A percentile compares a stretch with the other conserved stretches of the same genome.
Conservation (phyloP, 345 rosid species). For the Linum lewisii region DNA sequence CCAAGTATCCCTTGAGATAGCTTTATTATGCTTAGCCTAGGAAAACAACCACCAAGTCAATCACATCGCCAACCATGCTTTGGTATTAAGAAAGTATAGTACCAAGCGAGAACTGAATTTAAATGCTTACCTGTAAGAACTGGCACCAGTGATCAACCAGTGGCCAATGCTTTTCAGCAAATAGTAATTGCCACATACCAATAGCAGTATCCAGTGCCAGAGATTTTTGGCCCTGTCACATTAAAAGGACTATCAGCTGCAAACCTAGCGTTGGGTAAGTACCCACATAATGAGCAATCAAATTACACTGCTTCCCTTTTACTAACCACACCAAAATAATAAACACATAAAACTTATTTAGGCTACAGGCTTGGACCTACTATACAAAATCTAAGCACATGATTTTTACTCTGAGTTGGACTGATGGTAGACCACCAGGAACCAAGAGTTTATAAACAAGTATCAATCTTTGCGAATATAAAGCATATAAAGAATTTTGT, state of each 20-base stretch:
- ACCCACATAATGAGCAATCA: not conserved
- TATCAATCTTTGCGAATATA: not conserved
- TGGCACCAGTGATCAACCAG: constrained; percentile 94
- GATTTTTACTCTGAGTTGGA: too few relatives aligned
- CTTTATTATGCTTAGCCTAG: constrained; percentile 95
- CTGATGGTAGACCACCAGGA: not conserved
- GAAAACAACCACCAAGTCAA: not conserved
- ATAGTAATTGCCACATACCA: constrained; percentile 97
- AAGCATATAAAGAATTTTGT: too few relatives aligned
- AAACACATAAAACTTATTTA: too few relatives aligned
- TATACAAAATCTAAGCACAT: too few relatives aligned
- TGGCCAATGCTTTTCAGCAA: constrained; percentile 94
- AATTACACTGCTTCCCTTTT: not conserved
- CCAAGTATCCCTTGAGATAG: constrained; percentile 96
- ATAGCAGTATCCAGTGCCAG: constrained; percentile 96
- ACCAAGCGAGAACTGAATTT: not conserved
- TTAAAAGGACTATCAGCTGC: not conserved
- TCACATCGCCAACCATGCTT: not conserved
- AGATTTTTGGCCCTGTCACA: constrained; percentile 84
- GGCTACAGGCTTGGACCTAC: too few relatives aligned
- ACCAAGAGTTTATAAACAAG: not conserved
- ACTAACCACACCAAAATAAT: too few relatives aligned
- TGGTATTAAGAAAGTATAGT: not conserved
- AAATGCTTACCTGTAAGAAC: constrained; percentile 65
- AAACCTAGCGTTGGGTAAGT: not conserved